These are phyloP conservation scores for Hamigera avellanea DNA, from an alignment of 495 filamentous ascomycete genomes.

Conservation along the genomic window DNA sequence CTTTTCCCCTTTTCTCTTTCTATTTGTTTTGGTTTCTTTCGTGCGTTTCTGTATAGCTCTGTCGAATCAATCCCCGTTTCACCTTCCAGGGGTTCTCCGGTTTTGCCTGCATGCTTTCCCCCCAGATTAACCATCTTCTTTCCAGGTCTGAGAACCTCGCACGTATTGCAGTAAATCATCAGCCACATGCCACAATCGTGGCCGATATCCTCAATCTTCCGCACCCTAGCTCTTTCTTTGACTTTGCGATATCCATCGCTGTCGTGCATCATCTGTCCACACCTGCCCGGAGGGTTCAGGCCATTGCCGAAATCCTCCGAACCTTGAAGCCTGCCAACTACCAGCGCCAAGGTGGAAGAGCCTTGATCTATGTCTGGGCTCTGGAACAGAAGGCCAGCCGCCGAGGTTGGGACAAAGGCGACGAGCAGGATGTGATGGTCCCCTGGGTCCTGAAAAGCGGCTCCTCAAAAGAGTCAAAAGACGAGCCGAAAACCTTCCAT, in stretches of 20 bases:
- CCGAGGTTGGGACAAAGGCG: constrained; percentile 80
- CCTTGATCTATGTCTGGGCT: constrained; percentile 92
- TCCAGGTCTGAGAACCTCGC: constrained; percentile 58
- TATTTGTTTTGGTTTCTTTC: constrained; percentile 6
- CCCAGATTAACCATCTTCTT: too few relatives aligned
- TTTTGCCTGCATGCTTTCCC: not conserved
- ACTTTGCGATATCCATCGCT: constrained; percentile 92
- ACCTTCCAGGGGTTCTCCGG: too few relatives aligned
- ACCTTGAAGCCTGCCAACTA: constrained; percentile 39
- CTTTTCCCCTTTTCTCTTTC: constrained; percentile 1
- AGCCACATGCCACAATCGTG: constrained; percentile 51
- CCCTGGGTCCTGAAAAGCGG: constrained; percentile 70
- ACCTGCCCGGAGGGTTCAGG: constrained; percentile 57
- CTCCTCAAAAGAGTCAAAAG: constrained; percentile 5
- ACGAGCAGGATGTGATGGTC: constrained; percentile 88
- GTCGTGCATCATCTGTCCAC: constrained; percentile 93
- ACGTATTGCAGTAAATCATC: constrained; percentile 56
- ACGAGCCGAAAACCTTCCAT: constrained; percentile 45
- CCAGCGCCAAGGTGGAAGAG: constrained; percentile 40
- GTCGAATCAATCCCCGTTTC: not conserved
- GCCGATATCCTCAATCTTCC: constrained; percentile 63
- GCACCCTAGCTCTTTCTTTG: constrained; percentile 57
- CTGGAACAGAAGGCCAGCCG: constrained; percentile 85
- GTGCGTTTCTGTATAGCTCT: constrained; percentile 3
- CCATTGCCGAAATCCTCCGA: constrained; percentile 59